Conservation (phyloP, 345 rosid genomes). For the Eucalyptus globulus region DNA sequence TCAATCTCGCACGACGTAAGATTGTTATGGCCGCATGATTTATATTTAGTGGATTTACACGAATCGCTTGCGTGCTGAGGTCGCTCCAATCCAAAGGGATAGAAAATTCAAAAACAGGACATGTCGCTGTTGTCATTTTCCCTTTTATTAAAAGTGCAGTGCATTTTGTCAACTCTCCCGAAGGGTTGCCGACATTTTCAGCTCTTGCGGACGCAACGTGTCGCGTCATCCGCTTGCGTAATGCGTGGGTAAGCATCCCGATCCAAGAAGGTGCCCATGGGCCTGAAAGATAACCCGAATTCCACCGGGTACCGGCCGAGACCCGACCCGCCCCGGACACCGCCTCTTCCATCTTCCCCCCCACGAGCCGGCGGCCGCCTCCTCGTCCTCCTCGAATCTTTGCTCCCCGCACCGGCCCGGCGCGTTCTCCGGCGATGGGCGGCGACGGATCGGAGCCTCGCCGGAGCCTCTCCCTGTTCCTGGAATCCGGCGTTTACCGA, state of each 20-base stretch:
- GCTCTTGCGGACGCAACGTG: background rate
- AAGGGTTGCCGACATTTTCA: background rate
- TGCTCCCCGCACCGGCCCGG: background rate
- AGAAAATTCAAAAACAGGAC: background rate
- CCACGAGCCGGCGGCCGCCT: background rate
- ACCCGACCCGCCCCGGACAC: background rate
- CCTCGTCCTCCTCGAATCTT: background rate
- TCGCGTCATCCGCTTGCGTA: background rate
- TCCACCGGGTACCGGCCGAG: background rate
- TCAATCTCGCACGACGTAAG: accelerated
- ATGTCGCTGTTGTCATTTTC: background rate
- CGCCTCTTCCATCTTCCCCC: background rate
- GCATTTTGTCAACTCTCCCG: background rate
- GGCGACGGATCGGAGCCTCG: slow-evolving; percentile 1
- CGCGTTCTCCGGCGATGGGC: background rate
- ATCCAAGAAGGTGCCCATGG: background rate
- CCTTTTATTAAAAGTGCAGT: background rate
- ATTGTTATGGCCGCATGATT: background rate
- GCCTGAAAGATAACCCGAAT: background rate
- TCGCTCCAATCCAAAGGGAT: background rate
- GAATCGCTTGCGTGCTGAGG: background rate
- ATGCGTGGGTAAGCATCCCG: background rate
- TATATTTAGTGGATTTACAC: background rate
- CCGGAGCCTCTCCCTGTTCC: slow-evolving; percentile 14
- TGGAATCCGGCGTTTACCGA: slow-evolving; percentile 40